Evolutionary conservation across 1,284 basidiomycete genomes (phyloP), one percentile per base, ranked within the genome.

Genomic region (Entoloma clypeatum): DNA sequence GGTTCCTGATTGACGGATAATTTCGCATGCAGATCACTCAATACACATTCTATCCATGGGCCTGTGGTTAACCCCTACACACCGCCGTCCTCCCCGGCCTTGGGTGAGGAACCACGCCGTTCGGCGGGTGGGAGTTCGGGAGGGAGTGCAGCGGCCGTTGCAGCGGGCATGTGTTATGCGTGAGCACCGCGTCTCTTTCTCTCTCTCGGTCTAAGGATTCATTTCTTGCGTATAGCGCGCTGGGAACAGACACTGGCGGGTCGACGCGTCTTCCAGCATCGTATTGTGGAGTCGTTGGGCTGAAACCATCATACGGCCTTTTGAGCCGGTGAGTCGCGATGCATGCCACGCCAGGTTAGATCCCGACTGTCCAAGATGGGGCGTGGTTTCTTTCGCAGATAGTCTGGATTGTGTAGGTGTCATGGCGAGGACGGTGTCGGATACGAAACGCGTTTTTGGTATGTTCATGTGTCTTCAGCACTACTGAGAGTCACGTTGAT

Each of bases 161-260:
- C 84, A 5, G 78, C 85, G 4, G 81, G 80, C 0, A 69, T 89
- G 63, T 91, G 86, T 53, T 73, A 81, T 58, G 86, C 79, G 90
- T 94, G 56, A 66, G 87, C 56, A 6, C 25, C 19, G 17, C 5
- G 17, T 28, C 18, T 19, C 0, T 34, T 5, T 18, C 21, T 36
- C 34, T 6, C 25, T 18, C 9, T 25, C 30, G 14, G n/a, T 18
- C n/a, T 13, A n/a, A 23, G 39, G 17, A 35, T 19, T 39, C 13
- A 23, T 47, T 8, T 52, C 27, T 23, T 39, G 52, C 53, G 40
- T 23, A 45, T 50, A 94, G 92, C 27, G 91, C 95, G 0, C 63
- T 99, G 18, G 91, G 85, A 2, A 95, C 92, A 0, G 95, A 99
- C 58, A 99, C 96, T 0, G 96, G 95, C 5, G 96, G 95, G 0